These are phyloP conservation scores for Ocimum tenuiflorum DNA, from an alignment of 257 asterid species.

Conservation along the genomic window DNA sequence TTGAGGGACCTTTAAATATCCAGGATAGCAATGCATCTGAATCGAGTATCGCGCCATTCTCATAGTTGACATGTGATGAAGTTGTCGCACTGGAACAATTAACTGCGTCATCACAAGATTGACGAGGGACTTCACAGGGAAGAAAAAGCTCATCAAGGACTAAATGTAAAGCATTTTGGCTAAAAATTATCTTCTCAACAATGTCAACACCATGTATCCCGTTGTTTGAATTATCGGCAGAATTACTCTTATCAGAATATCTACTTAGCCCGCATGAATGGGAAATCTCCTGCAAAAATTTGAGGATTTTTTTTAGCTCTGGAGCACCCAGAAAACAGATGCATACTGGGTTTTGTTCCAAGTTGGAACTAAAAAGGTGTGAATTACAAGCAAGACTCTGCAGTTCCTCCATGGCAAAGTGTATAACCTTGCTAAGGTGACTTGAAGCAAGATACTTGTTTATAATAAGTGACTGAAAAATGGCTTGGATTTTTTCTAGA, in stretches of 20 bases:
- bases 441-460: constrained; percentile 70
- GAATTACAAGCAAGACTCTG: constrained; percentile 72
- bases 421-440: constrained; percentile 82
- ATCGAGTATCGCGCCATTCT: constrained; percentile 47
- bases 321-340: constrained; percentile 76
- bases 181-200: constrained; percentile 54
- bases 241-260: constrained; percentile 54
- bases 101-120: constrained; percentile 28
- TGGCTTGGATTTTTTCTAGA: constrained; percentile 59
- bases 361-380: constrained; percentile 50
- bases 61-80: constrained; percentile 36
- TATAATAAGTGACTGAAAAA: constrained; percentile 60
- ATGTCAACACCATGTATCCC: constrained; percentile 37
- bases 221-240: constrained; percentile 33
- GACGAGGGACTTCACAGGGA: constrained; percentile 35
- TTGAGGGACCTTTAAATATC: constrained; percentile 67
- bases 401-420: constrained; percentile 77
- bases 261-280: constrained; percentile 64
- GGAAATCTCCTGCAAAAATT: constrained; percentile 74
- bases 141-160: constrained; percentile 63
- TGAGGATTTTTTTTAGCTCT: constrained; percentile 73
- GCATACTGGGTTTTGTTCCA: constrained; percentile 71
- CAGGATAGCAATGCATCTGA: constrained; percentile 78
- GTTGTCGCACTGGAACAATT: constrained; percentile 26
- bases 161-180: constrained; percentile 57